A percentile compares a stretch with the other conserved stretches of the same genome.
Evolutionary conservation across 305 asterid species (phyloP).

Genomic region (Fraxinus albicans): DNA sequence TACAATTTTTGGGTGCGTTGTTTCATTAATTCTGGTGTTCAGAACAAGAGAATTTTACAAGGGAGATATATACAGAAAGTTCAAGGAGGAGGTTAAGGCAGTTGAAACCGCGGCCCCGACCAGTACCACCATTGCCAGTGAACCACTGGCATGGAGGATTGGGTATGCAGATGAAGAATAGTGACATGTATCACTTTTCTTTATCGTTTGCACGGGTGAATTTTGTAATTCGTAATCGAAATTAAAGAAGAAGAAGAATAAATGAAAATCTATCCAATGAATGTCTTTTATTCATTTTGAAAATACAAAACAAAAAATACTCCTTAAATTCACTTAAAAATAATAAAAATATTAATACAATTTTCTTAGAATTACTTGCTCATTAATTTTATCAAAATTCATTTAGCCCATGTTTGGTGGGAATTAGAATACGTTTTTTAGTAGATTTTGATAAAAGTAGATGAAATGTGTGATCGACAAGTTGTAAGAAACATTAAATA

Average conservation of each 20-base stretch:
- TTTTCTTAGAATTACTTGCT: not conserved
- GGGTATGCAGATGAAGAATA: not conserved
- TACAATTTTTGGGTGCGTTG: conserved; percentile 25
- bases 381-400: not conserved
- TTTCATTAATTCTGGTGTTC: conserved; percentile 30
- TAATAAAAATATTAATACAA: not conserved
- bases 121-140: not conserved
- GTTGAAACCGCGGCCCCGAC: not conserved
- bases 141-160: not conserved
- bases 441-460: too few relatives aligned
- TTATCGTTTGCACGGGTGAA: not conserved
- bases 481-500: too few relatives aligned
- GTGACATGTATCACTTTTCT: not conserved
- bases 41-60: conserved; percentile 24
- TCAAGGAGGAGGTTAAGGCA: conserved; percentile 8
- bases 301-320: not conserved
- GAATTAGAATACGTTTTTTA: too few relatives aligned
- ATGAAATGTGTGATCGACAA: too few relatives aligned
- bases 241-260: not conserved
- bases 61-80: conserved; percentile 27
- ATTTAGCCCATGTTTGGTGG: too few relatives aligned
- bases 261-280: not conserved
- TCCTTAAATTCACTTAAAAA: not conserved
- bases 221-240: not conserved
- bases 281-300: not conserved